Percentiles rank a stretch among this genome's conserved stretches.
These are phyloP conservation scores for Wallemia mellicola DNA, from an alignment of 1,284 basidiomycete genomes.

Conservation along the genomic window DNA sequence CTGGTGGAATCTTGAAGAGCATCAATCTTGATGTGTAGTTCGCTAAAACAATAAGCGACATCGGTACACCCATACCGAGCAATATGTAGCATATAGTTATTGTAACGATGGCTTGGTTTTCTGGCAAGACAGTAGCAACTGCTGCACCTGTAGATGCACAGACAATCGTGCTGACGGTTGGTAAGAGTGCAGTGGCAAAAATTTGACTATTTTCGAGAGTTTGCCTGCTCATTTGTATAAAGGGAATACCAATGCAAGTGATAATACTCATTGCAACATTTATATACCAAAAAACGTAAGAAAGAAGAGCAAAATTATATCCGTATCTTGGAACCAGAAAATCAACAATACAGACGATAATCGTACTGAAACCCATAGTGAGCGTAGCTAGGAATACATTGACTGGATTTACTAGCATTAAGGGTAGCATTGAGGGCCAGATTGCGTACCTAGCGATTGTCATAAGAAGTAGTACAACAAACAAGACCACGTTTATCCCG, in stretches of 20 bases:
- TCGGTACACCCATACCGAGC: not conserved
- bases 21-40: not conserved
- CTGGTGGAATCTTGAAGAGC: not conserved
- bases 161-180: not conserved
- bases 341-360: not conserved
- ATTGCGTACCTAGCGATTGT: not conserved
- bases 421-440: not conserved
- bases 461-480: not conserved
- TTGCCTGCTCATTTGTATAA: not conserved
- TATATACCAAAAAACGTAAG: not conserved
- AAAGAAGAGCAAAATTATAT: not conserved
- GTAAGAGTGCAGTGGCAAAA: not conserved
- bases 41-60: not conserved
- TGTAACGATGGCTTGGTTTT: not conserved
- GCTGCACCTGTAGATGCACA: not conserved
- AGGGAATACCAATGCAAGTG: not conserved
- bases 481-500: not conserved
- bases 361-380: not conserved
- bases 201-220: not conserved
- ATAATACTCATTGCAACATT: not conserved
- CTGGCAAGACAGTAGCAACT: not conserved
- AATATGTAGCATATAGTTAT: not conserved
- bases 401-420: not conserved
- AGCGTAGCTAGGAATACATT: not conserved
- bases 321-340: not conserved